Base-by-base conservation (phyloP, 139 green algal species). In the Chlorella sp. region DNA sequence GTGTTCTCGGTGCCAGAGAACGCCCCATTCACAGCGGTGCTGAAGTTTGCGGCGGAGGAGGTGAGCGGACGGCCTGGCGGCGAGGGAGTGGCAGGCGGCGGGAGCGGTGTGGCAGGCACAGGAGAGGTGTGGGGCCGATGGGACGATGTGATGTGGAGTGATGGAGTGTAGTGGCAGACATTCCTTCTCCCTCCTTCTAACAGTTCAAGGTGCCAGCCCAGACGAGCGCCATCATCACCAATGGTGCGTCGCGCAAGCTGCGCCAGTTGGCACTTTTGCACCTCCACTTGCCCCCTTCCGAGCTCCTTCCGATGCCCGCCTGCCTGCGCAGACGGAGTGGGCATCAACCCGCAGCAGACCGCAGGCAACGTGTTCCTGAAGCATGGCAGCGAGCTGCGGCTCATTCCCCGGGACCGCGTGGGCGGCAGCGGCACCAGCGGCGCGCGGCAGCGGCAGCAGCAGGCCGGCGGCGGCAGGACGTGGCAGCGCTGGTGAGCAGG, bases 11-110 rank as follows among this genome's bases (percentile, higher is more conserved):
- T 99, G 38, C 95, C 95, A 29, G 95, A 98, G 77, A 91, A 97
- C 72, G 95, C 95, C 0, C 95, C 95, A 0, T 99, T 99, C 79
- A 98, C 94, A 58, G 95, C 95, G 6, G 95, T 99, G 12, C 82
- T 99, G 27, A 98, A 98, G 76, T 99, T 94, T 85, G 93, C 95
- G 17, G 95, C 95, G 43, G 95, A 98, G 75, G 95, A 98, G 93
- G 94, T 98, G 53, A 29, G 82, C 2, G 25, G 35, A 25, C 27
- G 36, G 6, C 14, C 61, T 7, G 33, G 33, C 2, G 56, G 56
- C 36, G 14, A 11, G 29, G 9, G 19, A 17, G 9, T 23, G n/a
- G 53, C 53, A 61, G 23, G 9, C 19, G 53, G 7, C 17, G 29
- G 53, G 19, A 61, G 53, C 45, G 45, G 31, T 21, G 33, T n/a